Evolutionary conservation across 805 yeast species (phyloP), one percentile per base, ranked within the genome.

Genomic region (Monosporozyma unispora): DNA sequence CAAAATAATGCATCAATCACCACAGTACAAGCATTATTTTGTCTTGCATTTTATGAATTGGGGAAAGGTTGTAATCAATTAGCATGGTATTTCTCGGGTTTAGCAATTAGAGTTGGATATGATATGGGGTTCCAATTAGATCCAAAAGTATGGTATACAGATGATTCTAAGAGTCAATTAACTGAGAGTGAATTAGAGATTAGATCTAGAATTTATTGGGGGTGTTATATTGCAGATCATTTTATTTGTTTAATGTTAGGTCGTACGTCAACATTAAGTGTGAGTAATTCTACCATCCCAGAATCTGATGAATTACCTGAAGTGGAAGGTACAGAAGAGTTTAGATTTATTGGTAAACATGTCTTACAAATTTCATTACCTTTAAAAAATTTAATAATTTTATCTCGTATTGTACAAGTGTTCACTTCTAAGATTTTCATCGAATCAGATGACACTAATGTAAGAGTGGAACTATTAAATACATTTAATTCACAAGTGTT

Each of bases 171-270:
- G n/a, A 60, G 58, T 44, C 65, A 66, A 37, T 60, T 76, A 45
- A 68, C 73, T n/a, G 70, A 73, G 29, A 70, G 79, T 46, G 82
- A 79, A 54, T 69, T 76, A 16, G 78, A 75, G 39, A 78, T 81
- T 48, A 69, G 84, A 50, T 73, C 80, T 46, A 67, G 87, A 50
- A 77, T 81, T 10, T 78, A 77, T 59, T 81, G 87, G 87, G 86
- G 86, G 3, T 74, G 81, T 46, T 81, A 76, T 60, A 67, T 80
- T 50, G 82, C 81, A 2, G 87, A 81, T 60, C 84, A 79, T 58
- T 77, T 80, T 55, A 77, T 80, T 33, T 76, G 82, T 57, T 64
- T 80, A 35, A 67, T 80, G 46, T 63, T 80, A 44, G 87, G 87
- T 3, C 64, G 84, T 47, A 82, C 84, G 0, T 74, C 82, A 0